These are phyloP conservation scores for Hyaloperonospora brassicae DNA, from an alignment of 352 stramenopile genomes.

Conservation along the genomic window DNA sequence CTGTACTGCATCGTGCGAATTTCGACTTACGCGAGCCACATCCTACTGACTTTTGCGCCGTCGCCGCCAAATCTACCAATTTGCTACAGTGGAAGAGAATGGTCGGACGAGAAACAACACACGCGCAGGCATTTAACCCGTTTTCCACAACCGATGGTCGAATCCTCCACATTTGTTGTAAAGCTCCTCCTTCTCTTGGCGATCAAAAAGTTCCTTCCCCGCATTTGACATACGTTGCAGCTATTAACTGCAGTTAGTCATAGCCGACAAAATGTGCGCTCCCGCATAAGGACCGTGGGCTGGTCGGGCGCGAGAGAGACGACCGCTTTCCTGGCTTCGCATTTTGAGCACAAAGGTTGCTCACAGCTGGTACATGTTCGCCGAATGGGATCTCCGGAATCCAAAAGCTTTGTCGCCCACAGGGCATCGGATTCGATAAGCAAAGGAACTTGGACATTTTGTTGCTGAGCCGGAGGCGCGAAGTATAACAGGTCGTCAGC, in stretches of 20 bases:
- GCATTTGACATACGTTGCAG: slow-evolving; percentile 25
- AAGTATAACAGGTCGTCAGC: slow-evolving; percentile 27
- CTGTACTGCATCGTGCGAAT: too few relatives aligned
- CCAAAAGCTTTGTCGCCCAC: slow-evolving; percentile 22
- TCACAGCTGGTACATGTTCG: slow-evolving; percentile 27
- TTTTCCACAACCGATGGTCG: slow-evolving; percentile 24
- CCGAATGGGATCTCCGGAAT: slow-evolving; percentile 23
- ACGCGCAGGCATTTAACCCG: slow-evolving; percentile 25
- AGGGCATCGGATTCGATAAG: slow-evolving; percentile 10
- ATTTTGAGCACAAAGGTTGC: slow-evolving; percentile 30
- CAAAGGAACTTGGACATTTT: slow-evolving; percentile 1
- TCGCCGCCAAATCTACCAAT: too few relatives aligned
- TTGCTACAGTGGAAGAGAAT: too few relatives aligned
- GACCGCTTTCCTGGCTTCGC: slow-evolving; percentile 29
- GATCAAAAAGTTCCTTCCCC: slow-evolving; percentile 25
- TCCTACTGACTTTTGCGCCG: too few relatives aligned
- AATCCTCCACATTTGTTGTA: slow-evolving; percentile 9
- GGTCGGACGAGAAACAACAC: slow-evolving; percentile 4
- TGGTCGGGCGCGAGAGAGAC: slow-evolving; percentile 30
- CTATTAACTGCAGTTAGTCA: slow-evolving; percentile 23
- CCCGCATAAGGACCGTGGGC: slow-evolving; percentile 26
- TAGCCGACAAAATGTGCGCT: slow-evolving; percentile 25
- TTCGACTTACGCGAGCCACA: too few relatives aligned
- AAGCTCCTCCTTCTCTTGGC: slow-evolving; percentile 17
- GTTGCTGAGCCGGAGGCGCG: slow-evolving; percentile 1